Evolutionary conservation across 2,329 filamentous ascomycete species (phyloP), one percentile per base, ranked within the genome.

Genomic region (Beauveria sp.): DNA sequence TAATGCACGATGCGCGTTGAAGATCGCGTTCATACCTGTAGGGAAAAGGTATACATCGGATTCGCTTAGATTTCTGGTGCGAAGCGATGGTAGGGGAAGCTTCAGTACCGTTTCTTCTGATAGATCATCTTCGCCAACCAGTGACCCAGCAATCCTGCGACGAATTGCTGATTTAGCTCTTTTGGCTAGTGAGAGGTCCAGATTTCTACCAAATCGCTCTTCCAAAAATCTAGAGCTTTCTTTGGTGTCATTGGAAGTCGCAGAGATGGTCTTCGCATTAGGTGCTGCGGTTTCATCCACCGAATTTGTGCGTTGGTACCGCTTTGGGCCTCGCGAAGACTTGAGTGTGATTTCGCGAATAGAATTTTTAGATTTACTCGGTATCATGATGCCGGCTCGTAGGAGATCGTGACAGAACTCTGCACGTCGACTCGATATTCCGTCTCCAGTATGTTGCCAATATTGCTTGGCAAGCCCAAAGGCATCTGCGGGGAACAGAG

Each of bases 361-460:
- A 28, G 69, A 65, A 8, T 70, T 66, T 4, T 69, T 62, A 5
- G 62, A 63, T 20, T 66, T 64, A 18, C 71, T 66, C 2, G 70
- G 72, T 8, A 76, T 70, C 20, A 85, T 77, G 47, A 89, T 77
- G 0, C 86, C 86, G 64, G 93, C 87, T 43, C 82, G 82, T 64
- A 96, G 84, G 2, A 93, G 81, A 47, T 82, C 79, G 63, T 92
- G 85, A 70, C 90, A 96, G 73, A 96, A 97, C 71, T 97, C 93
- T 40, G 91, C 92, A 46, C 92, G 85, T 55, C 94, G 87, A 71
- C 92, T 97, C 0, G 92, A 97, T 16, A 96, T 81, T 18, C 94
- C 94, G 64, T 96, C 92, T 22, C 94, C 94, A 0, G 90, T 89
- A 73, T 99, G 94, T 72, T 97, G 94, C 94, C 94, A 99, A 69